phyloP scores from a whole-genome alignment of 2,329 filamentous ascomycete species.

The Botryotinia calthae region DNA sequence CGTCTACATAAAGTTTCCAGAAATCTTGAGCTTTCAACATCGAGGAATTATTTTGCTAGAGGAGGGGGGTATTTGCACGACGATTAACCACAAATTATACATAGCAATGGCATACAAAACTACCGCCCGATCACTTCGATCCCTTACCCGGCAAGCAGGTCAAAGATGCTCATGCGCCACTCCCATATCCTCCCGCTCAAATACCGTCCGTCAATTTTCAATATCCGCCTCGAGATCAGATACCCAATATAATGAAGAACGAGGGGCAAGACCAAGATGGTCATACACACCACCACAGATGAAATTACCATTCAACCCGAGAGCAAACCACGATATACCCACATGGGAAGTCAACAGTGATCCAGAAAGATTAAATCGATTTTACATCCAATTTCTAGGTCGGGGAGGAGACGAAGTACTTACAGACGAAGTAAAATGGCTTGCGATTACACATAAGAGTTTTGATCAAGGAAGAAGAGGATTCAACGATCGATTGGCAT shows the following conservation, averaged over 20 bases:
- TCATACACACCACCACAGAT: conserved; percentile 65
- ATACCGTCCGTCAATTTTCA: conserved; percentile 32
- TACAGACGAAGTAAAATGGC: conserved; percentile 91
- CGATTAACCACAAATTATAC: conserved; percentile 11
- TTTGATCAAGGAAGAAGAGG: conserved; percentile 93
- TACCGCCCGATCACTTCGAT: conserved; percentile 43
- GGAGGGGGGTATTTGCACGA: conserved; percentile 10
- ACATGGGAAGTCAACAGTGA: conserved; percentile 72
- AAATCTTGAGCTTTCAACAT: conserved; percentile 20
- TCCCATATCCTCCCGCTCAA: conserved; percentile 23
- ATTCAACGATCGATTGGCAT: conserved; percentile 91
- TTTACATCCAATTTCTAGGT: conserved; percentile 76
- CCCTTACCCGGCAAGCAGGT: conserved; percentile 36
- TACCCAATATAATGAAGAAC: conserved; percentile 37
- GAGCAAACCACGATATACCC: conserved; percentile 50
- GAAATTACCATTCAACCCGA: conserved; percentile 60
- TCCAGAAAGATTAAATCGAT: conserved; percentile 68
- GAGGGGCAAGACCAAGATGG: conserved; percentile 59
- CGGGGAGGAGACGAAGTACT: conserved; percentile 69
- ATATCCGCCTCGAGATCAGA: conserved; percentile 32
- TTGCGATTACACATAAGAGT: conserved; percentile 96
- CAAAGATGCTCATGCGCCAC: conserved; percentile 32
- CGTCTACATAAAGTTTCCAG: conserved; percentile 20
- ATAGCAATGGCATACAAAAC: conserved; percentile 48
- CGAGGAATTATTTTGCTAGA: conserved; percentile 18